These are phyloP conservation scores for Plasmodium coatneyi DNA, from an alignment of 169 alveolate species.

Conservation along the genomic window DNA sequence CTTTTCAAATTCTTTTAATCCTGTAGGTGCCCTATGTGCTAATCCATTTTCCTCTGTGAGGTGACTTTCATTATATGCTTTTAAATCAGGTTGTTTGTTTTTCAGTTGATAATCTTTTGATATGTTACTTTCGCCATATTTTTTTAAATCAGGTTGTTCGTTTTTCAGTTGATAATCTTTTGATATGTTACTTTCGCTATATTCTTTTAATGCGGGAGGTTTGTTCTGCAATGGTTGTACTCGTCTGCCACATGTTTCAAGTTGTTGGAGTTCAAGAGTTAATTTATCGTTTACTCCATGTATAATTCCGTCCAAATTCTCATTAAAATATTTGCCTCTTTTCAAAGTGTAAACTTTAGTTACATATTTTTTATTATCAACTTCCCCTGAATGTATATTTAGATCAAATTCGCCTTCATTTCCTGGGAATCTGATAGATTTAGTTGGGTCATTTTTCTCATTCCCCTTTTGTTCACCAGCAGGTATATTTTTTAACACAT, in stretches of 20 bases:
- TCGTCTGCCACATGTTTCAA: not conserved
- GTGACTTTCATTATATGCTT: not conserved
- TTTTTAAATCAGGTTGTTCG: not conserved
- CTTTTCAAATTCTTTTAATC: conserved; percentile 8
- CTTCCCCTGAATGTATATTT: not conserved
- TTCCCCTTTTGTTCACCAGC: not conserved
- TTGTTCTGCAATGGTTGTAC: not conserved
- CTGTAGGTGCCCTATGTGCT: not conserved
- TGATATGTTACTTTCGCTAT: conserved; percentile 3
- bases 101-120: not conserved
- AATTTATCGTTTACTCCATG: not conserved
- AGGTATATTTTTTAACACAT: not conserved
- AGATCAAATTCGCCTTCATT: not conserved
- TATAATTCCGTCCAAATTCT: not conserved
- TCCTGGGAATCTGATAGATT: not conserved
- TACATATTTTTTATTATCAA: not conserved
- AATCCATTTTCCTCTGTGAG: not conserved
- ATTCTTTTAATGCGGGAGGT: conserved; percentile 1
- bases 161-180: not conserved
- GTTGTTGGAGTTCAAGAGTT: not conserved
- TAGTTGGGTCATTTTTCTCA: not conserved
- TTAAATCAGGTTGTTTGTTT: not conserved
- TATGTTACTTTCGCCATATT: not conserved
- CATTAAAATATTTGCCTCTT: not conserved
- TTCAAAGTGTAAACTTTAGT: not conserved